Evolutionary conservation across 179 eudicot genomes (phyloP), one percentile per base, ranked within the genome.

Genomic region (Beta macrorhiza): DNA sequence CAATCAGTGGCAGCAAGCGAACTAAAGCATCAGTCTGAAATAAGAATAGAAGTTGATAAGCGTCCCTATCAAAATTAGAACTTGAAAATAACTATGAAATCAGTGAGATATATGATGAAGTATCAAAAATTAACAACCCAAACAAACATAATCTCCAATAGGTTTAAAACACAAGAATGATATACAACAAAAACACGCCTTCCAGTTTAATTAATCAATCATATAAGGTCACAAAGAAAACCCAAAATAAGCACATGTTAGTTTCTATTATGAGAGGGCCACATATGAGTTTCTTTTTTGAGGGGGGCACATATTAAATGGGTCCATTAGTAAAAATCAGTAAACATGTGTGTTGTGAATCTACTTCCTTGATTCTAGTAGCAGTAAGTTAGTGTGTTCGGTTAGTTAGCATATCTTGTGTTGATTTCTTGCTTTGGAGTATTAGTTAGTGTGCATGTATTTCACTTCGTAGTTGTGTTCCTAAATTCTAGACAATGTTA

Each of bases 1-100:
- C 99, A 86, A 96, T 91, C 88, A 96, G 81, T n/a, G 99, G 99
- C 82, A 96, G 93, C 87, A 94, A 82, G 72, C 85, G 89, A 72
- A 89, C 90, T 65, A 94, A 87, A 83, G 98, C 97, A 92, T 94
- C 98, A 65, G 94, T 91, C 98, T 96, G 91, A 80, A 88, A 78
- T 63, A 80, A 75, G 58, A 25, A 75, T 52, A 67, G n/a, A 84
- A 81, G 20, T n/a, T 67, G 67, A 44, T 58, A 78, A 82, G 80
- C 32, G 80, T 73, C 52, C 49, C 58, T 64, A 76, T 5, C 32
- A 56, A 29, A 45, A 16, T 68, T 17, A 45, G 56, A 58, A 22
- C 14, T 74, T 57, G 12, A 71, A 72, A 5, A 79, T 11, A 69
- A 20, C 9, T 20, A 63, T 8, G 5, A 73, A 22, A 69, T 5